These are phyloP conservation scores for Chlorella ohadii DNA, from an alignment of 139 green algal species.

Conservation along the genomic window DNA sequence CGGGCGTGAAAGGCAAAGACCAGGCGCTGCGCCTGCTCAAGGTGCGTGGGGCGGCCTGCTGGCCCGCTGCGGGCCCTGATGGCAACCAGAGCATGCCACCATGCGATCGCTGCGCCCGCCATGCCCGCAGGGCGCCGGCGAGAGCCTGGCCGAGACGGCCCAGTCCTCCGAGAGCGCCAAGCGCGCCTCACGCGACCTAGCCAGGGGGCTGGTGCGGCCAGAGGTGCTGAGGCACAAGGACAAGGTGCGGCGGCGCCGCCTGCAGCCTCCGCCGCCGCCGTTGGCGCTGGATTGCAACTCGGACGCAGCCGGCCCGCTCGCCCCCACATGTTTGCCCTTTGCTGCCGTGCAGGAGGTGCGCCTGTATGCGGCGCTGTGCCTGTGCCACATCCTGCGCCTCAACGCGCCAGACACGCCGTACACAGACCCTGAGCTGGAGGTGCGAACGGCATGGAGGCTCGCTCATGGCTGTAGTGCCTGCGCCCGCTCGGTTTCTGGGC, in stretches of 20 bases:
- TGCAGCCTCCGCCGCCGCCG: not conserved
- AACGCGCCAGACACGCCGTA: conserved; percentile 73
- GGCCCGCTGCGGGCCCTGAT: not conserved
- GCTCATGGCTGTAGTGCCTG: no score
- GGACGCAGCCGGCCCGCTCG: no score
- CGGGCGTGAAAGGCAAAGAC: conserved; percentile 55
- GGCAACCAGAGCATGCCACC: no score
- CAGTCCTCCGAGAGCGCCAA: conserved; percentile 55
- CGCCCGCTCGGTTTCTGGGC: no score
- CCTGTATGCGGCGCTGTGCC: conserved; percentile 58
- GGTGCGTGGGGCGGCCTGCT: conserved; percentile 23
- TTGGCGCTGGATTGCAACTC: no score
- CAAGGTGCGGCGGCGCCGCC: conserved; percentile 48
- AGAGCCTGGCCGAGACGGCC: conserved; percentile 44
- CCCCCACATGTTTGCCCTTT: not conserved
- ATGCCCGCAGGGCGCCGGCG: conserved; percentile 37
- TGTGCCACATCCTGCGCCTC: conserved; percentile 63
- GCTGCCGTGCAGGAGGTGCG: conserved; percentile 63
- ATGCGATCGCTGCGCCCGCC: not conserved
- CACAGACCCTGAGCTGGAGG: conserved; percentile 55
- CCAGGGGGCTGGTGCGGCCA: conserved; percentile 36
- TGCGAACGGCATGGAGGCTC: not conserved
- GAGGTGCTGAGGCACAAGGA: conserved; percentile 55
- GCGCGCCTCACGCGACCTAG: conserved; percentile 36
- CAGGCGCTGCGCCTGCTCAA: conserved; percentile 61